Evolutionary conservation across 768 basidiomycete species (phyloP).

Genomic region (Mrakia frigida): DNA sequence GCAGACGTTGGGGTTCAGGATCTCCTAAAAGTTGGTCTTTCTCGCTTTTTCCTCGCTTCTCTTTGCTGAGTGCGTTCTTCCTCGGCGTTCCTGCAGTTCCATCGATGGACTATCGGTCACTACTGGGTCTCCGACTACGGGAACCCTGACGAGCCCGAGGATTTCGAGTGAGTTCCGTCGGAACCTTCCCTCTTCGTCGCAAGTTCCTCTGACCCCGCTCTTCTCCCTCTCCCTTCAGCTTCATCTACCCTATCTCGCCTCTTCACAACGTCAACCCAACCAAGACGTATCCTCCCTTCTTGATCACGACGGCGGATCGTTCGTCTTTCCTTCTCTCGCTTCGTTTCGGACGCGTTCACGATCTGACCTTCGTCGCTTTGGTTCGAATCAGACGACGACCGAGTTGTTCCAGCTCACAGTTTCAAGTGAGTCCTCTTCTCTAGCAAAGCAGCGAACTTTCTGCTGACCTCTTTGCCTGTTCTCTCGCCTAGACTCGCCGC

Average conservation of each 20-base stretch:
- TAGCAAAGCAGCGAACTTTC: not conserved
- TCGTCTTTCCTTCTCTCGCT: slow-evolving; percentile 41
- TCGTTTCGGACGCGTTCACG: not conserved
- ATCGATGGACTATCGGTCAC: slow-evolving; percentile 70
- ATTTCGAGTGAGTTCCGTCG: slow-evolving; percentile 80
- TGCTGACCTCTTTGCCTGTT: not conserved
- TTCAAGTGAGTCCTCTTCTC: slow-evolving; percentile 52
- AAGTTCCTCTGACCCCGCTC: not conserved
- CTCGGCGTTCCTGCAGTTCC: slow-evolving; percentile 51
- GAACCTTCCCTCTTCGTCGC: not conserved
- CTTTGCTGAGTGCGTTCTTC: slow-evolving; percentile 12
- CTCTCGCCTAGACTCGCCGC: slow-evolving; percentile 52
- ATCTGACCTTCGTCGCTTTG: not conserved
- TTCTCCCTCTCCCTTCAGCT: not conserved
- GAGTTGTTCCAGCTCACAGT: slow-evolving; percentile 80
- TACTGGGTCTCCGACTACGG: slow-evolving; percentile 79
- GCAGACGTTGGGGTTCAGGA: slow-evolving; percentile 79
- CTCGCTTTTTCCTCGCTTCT: not conserved
- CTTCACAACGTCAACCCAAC: slow-evolving; percentile 67
- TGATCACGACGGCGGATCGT: slow-evolving; percentile 81
- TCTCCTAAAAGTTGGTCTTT: slow-evolving; percentile 58
- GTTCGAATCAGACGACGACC: slow-evolving; percentile 60
- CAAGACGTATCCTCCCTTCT: slow-evolving; percentile 59
- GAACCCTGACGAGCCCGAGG: slow-evolving; percentile 63
- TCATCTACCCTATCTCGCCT: slow-evolving; percentile 56